Percentiles rank a stretch among this genome's conserved stretches.
phyloP scores from a whole-genome alignment of 345 rosid species.

The Alliaria petiolata region DNA sequence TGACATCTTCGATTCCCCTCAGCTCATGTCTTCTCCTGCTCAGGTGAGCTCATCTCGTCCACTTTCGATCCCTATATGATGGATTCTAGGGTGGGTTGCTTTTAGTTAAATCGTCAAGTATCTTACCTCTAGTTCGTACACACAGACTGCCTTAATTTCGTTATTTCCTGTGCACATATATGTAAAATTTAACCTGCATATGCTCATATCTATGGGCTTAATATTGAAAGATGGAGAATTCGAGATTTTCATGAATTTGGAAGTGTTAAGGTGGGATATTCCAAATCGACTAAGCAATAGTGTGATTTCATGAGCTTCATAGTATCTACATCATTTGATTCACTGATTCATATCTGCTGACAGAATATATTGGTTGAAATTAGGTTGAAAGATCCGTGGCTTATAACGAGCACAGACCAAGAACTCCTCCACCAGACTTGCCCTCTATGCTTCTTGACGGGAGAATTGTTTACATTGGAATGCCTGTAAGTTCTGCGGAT shows the following conservation, averaged over 20 bases:
- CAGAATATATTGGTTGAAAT: not conserved
- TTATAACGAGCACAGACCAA: constrained; percentile 55
- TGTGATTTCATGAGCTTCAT: not conserved
- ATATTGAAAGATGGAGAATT: not conserved
- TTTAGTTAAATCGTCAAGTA: not conserved
- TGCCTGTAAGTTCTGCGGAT: constrained; percentile 60
- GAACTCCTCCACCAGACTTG: constrained; percentile 73
- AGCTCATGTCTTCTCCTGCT: constrained; percentile 82
- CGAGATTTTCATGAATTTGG: not conserved
- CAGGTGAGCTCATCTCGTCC: constrained; percentile 36
- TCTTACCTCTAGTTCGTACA: not conserved
- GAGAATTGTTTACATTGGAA: constrained; percentile 83
- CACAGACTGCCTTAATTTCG: not conserved
- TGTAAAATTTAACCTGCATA: not conserved
- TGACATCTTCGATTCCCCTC: constrained; percentile 69
- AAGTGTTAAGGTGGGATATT: not conserved
- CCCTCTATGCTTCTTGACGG: constrained; percentile 76
- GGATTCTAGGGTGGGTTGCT: not conserved
- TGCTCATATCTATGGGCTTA: not conserved
- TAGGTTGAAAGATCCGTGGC: constrained; percentile 74
- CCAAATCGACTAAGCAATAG: not conserved
- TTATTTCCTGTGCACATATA: not conserved
- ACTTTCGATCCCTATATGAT: not conserved
- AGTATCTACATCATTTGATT: not conserved
- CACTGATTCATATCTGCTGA: not conserved